These are phyloP conservation scores for Parafenestella ontariensis DNA, from an alignment of 2,329 filamentous ascomycete species.

Conservation along the genomic window DNA sequence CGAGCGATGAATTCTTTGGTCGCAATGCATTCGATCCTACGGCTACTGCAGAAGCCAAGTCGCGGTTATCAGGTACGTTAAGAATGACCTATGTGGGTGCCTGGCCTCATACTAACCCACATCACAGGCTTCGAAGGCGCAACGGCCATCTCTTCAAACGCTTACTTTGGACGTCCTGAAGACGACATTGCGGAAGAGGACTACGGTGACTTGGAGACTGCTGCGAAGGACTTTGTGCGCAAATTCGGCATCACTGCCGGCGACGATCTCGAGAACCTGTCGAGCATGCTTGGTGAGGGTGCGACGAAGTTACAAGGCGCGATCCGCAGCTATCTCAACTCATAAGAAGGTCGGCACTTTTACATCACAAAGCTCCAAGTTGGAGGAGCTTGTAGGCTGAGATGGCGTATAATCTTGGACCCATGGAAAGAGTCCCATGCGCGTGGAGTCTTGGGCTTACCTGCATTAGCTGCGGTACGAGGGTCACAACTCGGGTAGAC, in stretches of 20 bases:
- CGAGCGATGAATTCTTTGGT: constrained; percentile 97
- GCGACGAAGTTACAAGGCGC: constrained; percentile 78
- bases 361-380: not conserved
- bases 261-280: constrained; percentile 92
- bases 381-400: not conserved
- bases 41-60: constrained; percentile 84
- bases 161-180: constrained; percentile 94
- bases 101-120: constrained; percentile 7
- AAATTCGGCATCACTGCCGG: constrained; percentile 95
- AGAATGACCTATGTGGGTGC: not conserved
- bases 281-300: constrained; percentile 82
- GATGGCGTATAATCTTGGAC: not conserved
- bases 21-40: constrained; percentile 84
- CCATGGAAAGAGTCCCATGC: not conserved
- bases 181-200: constrained; percentile 74
- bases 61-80: constrained; percentile 68
- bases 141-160: constrained; percentile 90
- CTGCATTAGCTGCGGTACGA: not conserved
- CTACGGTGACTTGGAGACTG: constrained; percentile 90
- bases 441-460: not conserved
- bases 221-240: constrained; percentile 93
- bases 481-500: not conserved
- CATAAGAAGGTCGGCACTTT: constrained; percentile 21
- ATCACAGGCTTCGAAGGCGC: constrained; percentile 83
- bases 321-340: constrained; percentile 50